phyloP scores from a whole-genome alignment of 2,329 filamentous ascomycete genomes.

The Dryadomyces quercus-mongolicae region DNA sequence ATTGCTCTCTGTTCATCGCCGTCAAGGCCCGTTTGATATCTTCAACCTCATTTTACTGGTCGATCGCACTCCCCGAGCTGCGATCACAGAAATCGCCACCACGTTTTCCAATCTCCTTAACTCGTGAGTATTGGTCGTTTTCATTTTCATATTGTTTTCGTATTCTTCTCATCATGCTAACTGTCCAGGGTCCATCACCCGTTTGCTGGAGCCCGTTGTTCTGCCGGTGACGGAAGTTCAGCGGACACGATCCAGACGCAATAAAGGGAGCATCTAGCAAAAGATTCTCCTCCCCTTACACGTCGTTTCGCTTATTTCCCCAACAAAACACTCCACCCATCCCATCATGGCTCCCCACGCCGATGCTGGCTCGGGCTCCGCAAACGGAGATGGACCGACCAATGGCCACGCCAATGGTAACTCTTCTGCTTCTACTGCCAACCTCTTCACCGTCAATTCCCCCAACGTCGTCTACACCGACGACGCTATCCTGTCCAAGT shows the following conservation, averaged over 20 bases:
- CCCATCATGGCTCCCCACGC: constrained; percentile 86
- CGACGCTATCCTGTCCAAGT: constrained; percentile 79
- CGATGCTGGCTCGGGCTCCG: constrained; percentile 41
- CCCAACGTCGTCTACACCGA: constrained; percentile 89
- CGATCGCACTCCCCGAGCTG: constrained; percentile 23
- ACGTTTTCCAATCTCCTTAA: constrained; percentile 98
- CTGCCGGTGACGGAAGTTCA: constrained; percentile 75
- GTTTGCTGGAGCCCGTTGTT: constrained; percentile 93
- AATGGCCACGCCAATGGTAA: constrained; percentile 24
- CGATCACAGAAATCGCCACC: constrained; percentile 62
- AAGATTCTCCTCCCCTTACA: background rate
- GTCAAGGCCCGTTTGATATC: background rate
- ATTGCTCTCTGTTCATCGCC: background rate
- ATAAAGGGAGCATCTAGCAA: constrained; percentile 28
- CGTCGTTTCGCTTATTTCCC: background rate
- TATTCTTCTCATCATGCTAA: constrained; percentile 2
- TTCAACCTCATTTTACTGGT: background rate
- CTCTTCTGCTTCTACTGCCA: constrained; percentile 33
- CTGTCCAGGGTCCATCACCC: constrained; percentile 70
- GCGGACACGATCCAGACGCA: constrained; percentile 51
- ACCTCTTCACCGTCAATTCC: constrained; percentile 77
- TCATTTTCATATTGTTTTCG: background rate
- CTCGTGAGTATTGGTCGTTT: constrained; percentile 52
- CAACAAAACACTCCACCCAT: background rate
- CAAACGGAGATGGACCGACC: constrained; percentile 40